Conservation (phyloP, 495 filamentous ascomycete species). For the Chaetomium fimeti region DNA sequence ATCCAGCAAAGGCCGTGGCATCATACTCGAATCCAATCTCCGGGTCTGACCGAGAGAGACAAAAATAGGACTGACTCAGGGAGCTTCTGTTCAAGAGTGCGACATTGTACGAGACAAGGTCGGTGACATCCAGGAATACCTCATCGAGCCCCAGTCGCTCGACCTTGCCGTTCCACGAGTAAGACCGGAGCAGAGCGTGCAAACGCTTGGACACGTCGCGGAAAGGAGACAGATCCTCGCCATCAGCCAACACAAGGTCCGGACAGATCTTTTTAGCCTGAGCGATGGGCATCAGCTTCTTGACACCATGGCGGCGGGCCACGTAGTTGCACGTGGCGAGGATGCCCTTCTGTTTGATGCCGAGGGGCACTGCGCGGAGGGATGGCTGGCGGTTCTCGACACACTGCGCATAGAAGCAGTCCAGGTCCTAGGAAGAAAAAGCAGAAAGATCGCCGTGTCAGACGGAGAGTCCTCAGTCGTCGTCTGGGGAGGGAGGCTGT, state of each 20-base stretch:
- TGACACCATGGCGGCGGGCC: slow-evolving; percentile 70
- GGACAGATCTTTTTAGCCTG: slow-evolving; percentile 81
- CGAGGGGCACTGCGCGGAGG: slow-evolving; percentile 68
- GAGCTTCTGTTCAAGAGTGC: slow-evolving; percentile 65
- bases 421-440: slow-evolving; percentile 62
- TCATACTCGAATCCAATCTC: slow-evolving; percentile 77
- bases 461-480: slow-evolving; percentile 10
- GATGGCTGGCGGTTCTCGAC: slow-evolving; percentile 76
- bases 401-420: slow-evolving; percentile 83
- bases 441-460: slow-evolving; percentile 10
- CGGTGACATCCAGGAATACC: slow-evolving; percentile 71
- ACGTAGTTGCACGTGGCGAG: slow-evolving; percentile 95
- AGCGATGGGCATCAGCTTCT: slow-evolving; percentile 77
- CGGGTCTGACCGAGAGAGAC: slow-evolving; percentile 71
- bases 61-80: slow-evolving; percentile 70
- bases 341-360: slow-evolving; percentile 72
- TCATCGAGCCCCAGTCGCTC: slow-evolving; percentile 89
- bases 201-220: slow-evolving; percentile 80
- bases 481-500: slow-evolving; percentile 29
- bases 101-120: slow-evolving; percentile 78
- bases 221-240: slow-evolving; percentile 84
- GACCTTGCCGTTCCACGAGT: slow-evolving; percentile 70
- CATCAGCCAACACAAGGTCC: slow-evolving; percentile 78
- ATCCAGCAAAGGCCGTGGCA: slow-evolving; percentile 54
- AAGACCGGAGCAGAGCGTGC: slow-evolving; percentile 64